Conservation (phyloP, 352 stramenopile genomes). For the Phytophthora agathidicida region DNA sequence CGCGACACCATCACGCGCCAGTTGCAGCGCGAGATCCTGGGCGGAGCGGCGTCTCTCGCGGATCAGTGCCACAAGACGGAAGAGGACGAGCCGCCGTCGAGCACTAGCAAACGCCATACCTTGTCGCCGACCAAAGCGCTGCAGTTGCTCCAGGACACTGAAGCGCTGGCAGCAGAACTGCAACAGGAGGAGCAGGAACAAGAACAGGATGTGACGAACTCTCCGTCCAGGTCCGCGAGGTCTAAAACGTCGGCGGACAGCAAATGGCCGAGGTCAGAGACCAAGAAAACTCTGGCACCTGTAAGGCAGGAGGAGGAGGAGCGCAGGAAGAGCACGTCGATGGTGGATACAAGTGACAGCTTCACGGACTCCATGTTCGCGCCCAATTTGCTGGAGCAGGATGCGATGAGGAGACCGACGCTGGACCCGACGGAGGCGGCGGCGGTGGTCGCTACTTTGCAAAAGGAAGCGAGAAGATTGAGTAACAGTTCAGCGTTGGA, state of each 20-base stretch:
- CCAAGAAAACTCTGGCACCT: slow-evolving; percentile 17
- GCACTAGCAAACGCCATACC: slow-evolving; percentile 23
- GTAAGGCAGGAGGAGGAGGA: neutral
- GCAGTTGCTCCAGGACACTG: slow-evolving; percentile 28
- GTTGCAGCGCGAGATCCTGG: slow-evolving; percentile 71
- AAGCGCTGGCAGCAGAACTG: neutral
- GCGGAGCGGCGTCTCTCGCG: slow-evolving; percentile 8
- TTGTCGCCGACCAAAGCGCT: slow-evolving; percentile 55
- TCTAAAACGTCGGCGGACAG: slow-evolving; percentile 5
- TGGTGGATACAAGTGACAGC: slow-evolving; percentile 39
- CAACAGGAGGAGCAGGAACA: slow-evolving; percentile 1
- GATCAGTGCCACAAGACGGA: slow-evolving; percentile 13
- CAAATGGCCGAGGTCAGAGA: slow-evolving; percentile 19
- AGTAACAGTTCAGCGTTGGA: slow-evolving; percentile 15
- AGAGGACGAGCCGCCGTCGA: slow-evolving; percentile 10
- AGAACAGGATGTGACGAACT: slow-evolving; percentile 8
- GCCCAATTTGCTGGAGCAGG: slow-evolving; percentile 44
- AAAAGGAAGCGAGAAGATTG: slow-evolving; percentile 22
- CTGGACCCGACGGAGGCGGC: slow-evolving; percentile 56
- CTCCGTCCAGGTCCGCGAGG: slow-evolving; percentile 9
- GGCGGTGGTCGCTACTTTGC: slow-evolving; percentile 50
- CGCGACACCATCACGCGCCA: slow-evolving; percentile 61
- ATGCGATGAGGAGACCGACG: slow-evolving; percentile 42
- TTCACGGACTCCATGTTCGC: slow-evolving; percentile 64
- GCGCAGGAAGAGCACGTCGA: slow-evolving; percentile 18